Evolutionary conservation across 2,329 filamentous ascomycete genomes (phyloP), one percentile per base, ranked within the genome.

Genomic region (Aspergillus neoniger): DNA sequence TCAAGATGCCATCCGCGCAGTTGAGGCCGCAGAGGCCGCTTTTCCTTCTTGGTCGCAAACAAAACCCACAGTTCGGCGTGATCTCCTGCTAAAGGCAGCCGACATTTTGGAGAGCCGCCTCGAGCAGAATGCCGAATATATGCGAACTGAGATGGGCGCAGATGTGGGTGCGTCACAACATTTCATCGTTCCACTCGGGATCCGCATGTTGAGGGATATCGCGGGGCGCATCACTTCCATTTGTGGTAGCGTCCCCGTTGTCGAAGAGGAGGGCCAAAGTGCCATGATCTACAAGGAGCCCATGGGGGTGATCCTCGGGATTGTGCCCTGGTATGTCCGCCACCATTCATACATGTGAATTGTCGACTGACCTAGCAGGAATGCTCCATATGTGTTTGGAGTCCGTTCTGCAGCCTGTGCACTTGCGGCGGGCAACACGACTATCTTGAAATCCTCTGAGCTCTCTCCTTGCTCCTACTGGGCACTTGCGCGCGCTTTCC

Each of bases 271-370:
- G 55, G 82, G 81, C 0, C 81, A 81, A n/a, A 82, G 77, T 57
- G 90, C 87, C 0, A 79, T 94, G 63, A 77, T 95, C 1, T 76
- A 87, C 58, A 88, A 86, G 68, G 90, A 93, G 74, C 90, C 91
- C 0, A 91, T 85, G 70, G 91, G 91, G 1, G 91, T 94, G 4
- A 83, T 92, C 21, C 78, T 95, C 30, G 88, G 86, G 0, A 91
- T 95, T 72, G 89, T 89, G 2, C 90, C 91, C 7, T 96, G 91
- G 91, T 91, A 78, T 66, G 73, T 58, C 21, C 23, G 3, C 9
- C 7, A 14, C n/a, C 49, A 8, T 39, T 5, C 9, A 36, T 17
- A 9, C 28, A 32, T 49, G n/a, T 36, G 44, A 52, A 32, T 8
- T 21, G 2, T 2, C 6, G 32, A 55, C 47, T 49, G 50, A 54